Conservation (phyloP, 2,329 filamentous ascomycete species). For the Colletotrichum tanaceti region DNA sequence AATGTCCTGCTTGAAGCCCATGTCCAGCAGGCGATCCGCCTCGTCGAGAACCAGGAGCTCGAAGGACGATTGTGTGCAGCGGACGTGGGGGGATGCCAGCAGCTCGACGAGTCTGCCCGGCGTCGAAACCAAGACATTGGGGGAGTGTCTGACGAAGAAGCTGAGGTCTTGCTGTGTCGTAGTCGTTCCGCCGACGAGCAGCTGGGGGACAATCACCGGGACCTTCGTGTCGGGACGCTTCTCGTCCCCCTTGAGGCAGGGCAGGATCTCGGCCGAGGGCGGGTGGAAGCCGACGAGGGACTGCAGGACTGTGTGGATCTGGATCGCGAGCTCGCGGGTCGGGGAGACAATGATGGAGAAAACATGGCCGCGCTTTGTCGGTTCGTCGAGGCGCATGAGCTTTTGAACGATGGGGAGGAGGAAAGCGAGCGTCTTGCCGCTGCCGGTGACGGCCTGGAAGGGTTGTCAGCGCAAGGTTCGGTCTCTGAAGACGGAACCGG, state of each 20-base stretch:
- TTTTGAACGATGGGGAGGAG: conserved; percentile 82
- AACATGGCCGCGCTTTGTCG: conserved; percentile 89
- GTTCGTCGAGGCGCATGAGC: conserved; percentile 81
- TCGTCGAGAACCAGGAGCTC: conserved; percentile 94
- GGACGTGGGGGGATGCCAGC: conserved; percentile 85
- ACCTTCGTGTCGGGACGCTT: conserved; percentile 61
- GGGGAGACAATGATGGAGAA: conserved; percentile 93
- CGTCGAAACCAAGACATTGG: conserved; percentile 90
- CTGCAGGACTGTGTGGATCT: conserved; percentile 85
- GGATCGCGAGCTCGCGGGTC: conserved; percentile 89
- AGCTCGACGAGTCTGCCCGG: conserved; percentile 91
- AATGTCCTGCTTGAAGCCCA: conserved; percentile 93
- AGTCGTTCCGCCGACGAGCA: conserved; percentile 83
- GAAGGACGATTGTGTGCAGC: conserved; percentile 88
- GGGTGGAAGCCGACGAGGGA: conserved; percentile 85
- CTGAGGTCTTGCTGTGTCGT: conserved; percentile 89
- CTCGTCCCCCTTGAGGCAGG: conserved; percentile 65
- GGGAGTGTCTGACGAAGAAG: conserved; percentile 83
- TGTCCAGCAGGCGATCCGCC: conserved; percentile 89
- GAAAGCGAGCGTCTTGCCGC: conserved; percentile 90
- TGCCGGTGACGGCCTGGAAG: conserved; percentile 82
- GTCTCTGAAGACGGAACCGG: rapidly evolving
- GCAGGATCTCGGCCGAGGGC: conserved; percentile 76
- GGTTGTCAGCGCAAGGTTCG: conserved; percentile 33
- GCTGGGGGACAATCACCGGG: conserved; percentile 80